Evolutionary conservation across 208 protist species (phyloP), one percentile per base, ranked within the genome.

Genomic region (Giardia duodenalis): DNA sequence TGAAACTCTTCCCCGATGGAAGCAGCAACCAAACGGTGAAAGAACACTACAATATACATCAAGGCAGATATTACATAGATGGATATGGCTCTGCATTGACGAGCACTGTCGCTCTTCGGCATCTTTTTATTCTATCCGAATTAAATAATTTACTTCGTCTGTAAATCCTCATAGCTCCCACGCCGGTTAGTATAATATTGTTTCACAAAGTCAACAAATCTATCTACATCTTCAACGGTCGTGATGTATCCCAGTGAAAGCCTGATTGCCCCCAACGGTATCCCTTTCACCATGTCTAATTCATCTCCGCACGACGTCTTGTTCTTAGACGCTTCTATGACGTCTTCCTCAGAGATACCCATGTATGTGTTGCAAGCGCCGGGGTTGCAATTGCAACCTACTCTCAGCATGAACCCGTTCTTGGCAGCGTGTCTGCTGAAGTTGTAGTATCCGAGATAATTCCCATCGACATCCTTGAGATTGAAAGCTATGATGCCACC

Each of bases 401-500:
- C 92, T 3, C 93, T 0, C 47, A 94, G 10, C 47, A 90, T 42
- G 39, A 94, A 46, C 4, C 47, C 86, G 47, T 86, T 30, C 44
- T 92, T 2, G 39, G 22, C 46, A 2, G 46, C 67, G 1, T 67
- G 67, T n/a, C 46, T 47, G 0, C 46, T 47, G 3, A 93, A 42
- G 1, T 87, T 10, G 47, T 44, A 46, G 88, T 94, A 93, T 67
- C 45, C n/a, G 46, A 94, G 39, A 22, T 93, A 94, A 0, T 46
- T 67, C 1, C 93, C 93, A 4, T 47, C 45, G 42, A 42, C 0
- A 93, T 89, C 43, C 2, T 46, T 45, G 1, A 94, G 3, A 46
- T 90, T 93, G 47, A 94, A 94, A 22, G 91, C 46, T 4, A 94
- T 42, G 47, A 93, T 94, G 1, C 67, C 67, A 44, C 93, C 93